Base-by-base conservation (phyloP, 2,329 filamentous ascomycete genomes). In the Purpureocillium lavendulum region DNA sequence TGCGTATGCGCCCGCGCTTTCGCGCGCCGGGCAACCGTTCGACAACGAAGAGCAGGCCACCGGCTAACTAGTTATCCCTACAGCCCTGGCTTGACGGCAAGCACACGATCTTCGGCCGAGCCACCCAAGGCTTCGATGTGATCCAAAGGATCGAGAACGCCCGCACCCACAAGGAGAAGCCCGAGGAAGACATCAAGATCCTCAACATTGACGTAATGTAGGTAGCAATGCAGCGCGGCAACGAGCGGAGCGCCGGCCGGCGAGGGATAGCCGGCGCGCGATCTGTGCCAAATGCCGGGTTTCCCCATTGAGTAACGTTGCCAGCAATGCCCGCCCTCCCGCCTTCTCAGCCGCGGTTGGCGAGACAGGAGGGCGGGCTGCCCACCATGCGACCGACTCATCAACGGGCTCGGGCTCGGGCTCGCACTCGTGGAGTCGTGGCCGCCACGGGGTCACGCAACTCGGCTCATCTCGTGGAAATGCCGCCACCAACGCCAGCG, bases 111-210 rank as follows among this genome's bases (percentile, higher is more conserved):
- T 98, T 98, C 58, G 92, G 92, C 1, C 74, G 92, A 31, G 89
- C 87, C 1, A 82, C 90, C 30, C 84, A 89, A 57, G 92, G 92
- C 0, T 68, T 97, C 57, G 92, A 98, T 60, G 87, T 98, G 15
- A 82, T 98, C 44, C 88, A 97, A 61, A 87, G 83, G 67, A 98
- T 98, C 57, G 92, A 98, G 65, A 95, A 94, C 58, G 73, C 77
- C 13, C 84, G 84, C 57, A 88, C 88, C 4, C 81, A 84, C 61
- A 82, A 82, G 69, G 94, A 98, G 66, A 94, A 90, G 68, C 92
- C 92, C 1, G 86, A 94, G 60, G 88, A 95, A 55, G 92, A 98
- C 59, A 89, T 98, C 54, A 97, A 95, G 66, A 94, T 98, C 50
- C 77, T 98, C 42, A 96, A 86, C 58, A 94, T 98, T 51, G 75